Conservation (phyloP, 2,329 filamentous ascomycete genomes). For the Colletotrichum tropicicola region DNA sequence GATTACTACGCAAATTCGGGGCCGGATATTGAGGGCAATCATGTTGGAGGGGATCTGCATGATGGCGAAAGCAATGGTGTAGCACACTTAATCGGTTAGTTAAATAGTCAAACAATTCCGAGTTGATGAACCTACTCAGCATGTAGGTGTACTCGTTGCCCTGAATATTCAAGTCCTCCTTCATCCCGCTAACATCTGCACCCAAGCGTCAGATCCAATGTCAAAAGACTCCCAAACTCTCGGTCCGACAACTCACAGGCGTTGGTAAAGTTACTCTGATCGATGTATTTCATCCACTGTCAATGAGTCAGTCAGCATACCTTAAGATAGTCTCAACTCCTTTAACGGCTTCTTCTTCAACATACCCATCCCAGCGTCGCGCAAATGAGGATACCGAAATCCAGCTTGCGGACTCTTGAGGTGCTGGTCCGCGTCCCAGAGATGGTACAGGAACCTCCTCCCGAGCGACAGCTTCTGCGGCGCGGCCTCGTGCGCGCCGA, state of each 20-base stretch:
- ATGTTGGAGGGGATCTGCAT: slow-evolving; percentile 74
- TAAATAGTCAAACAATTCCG: not conserved
- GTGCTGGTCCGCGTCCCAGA: slow-evolving; percentile 8
- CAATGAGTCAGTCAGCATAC: not conserved
- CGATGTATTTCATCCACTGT: slow-evolving; percentile 21
- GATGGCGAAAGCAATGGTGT: slow-evolving; percentile 67
- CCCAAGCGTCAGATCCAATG: not conserved
- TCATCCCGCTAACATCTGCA: slow-evolving; percentile 7
- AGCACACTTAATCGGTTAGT: slow-evolving; percentile 1
- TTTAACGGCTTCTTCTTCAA: not conserved
- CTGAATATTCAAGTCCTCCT: slow-evolving; percentile 2
- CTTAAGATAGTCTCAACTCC: not conserved
- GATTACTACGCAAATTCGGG: slow-evolving; percentile 69
- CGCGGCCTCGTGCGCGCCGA: not conserved
- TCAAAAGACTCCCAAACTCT: no score
- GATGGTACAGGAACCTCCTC: slow-evolving; percentile 7
- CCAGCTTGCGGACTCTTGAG: slow-evolving; percentile 13
- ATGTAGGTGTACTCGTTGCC: slow-evolving; percentile 18
- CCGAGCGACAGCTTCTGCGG: not conserved
- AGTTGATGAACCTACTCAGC: not conserved
- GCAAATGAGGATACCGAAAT: slow-evolving; percentile 10
- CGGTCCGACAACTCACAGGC: not conserved
- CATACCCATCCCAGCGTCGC: slow-evolving; percentile 9
- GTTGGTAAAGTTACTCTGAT: slow-evolving; percentile 18
- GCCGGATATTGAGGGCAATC: slow-evolving; percentile 68